These are phyloP conservation scores for Tribonema minus DNA, from an alignment of 108 stramenopile species.

Conservation along the genomic window DNA sequence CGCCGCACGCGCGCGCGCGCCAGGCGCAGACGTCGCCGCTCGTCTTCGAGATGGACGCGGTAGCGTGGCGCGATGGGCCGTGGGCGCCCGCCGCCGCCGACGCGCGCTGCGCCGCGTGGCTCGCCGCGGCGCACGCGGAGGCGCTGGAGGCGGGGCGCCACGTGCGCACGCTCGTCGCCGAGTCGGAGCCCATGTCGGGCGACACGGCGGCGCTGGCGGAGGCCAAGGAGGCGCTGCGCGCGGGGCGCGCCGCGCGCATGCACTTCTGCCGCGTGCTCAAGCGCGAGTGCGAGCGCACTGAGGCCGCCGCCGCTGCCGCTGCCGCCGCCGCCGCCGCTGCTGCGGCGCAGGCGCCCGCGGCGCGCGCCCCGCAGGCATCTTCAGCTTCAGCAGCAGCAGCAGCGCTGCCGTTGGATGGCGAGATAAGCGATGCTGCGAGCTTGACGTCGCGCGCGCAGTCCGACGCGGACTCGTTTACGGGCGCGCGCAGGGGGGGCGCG, in stretches of 20 bases:
- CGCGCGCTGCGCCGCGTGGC: slow-evolving; percentile 30
- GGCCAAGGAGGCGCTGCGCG: slow-evolving; percentile 6
- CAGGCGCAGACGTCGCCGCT: slow-evolving; percentile 5
- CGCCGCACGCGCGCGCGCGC: not conserved
- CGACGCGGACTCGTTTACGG: too few relatives aligned
- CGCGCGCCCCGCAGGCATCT: too few relatives aligned
- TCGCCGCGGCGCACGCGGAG: not conserved
- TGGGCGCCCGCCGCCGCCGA: slow-evolving; percentile 13
- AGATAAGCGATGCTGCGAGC: too few relatives aligned
- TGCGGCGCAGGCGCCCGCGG: too few relatives aligned
- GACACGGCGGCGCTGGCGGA: slow-evolving; percentile 11
- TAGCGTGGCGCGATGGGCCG: slow-evolving; percentile 25
- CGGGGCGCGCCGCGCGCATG: not conserved
- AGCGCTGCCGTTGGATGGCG: too few relatives aligned
- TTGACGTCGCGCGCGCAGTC: too few relatives aligned
- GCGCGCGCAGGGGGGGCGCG: too few relatives aligned
- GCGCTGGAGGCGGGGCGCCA: slow-evolving; percentile 12
- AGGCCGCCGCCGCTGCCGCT: not conserved
- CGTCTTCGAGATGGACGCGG: slow-evolving; percentile 43
- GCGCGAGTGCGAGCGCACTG: not conserved
- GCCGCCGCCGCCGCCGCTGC: not conserved
- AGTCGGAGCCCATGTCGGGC: slow-evolving; percentile 14
- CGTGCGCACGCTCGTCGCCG: not conserved
- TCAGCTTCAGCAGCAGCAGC: too few relatives aligned
- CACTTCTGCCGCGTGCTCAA: not conserved